Percentiles rank a stretch among this genome's conserved stretches.
Evolutionary conservation across 371 early-diverging fungal genomes (phyloP).

Genomic region (Mucor ambiguus): DNA sequence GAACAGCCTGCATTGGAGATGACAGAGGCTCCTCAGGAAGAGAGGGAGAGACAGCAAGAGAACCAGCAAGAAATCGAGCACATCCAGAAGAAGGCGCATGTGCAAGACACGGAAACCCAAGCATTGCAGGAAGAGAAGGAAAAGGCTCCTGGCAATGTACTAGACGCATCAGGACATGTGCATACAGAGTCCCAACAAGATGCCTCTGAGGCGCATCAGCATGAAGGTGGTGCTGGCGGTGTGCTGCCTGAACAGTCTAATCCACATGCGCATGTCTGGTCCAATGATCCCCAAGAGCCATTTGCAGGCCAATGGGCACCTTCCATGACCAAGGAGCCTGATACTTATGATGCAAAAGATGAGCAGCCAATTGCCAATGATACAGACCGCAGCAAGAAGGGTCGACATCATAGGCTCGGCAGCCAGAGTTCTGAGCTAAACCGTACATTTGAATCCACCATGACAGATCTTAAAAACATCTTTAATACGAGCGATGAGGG

Average conservation of each 20-base stretch:
- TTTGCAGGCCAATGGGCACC: slow-evolving; percentile 12
- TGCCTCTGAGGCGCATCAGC: background rate
- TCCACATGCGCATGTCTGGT: slow-evolving; percentile 18
- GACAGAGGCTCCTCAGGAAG: slow-evolving; percentile 7
- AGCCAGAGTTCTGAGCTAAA: slow-evolving; percentile 60
- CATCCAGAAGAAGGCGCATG: slow-evolving; percentile 13
- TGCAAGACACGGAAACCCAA: slow-evolving; percentile 4
- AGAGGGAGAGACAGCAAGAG: slow-evolving; percentile 13
- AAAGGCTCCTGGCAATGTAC: slow-evolving; percentile 21
- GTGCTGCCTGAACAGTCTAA: slow-evolving; percentile 10
- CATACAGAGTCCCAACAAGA: background rate
- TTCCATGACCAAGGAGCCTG: background rate
- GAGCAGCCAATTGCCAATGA: background rate
- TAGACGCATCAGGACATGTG: slow-evolving; percentile 22
- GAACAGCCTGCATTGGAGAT: background rate
- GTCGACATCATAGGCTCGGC: slow-evolving; percentile 62
- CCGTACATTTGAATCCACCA: slow-evolving; percentile 54
- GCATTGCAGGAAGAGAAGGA: background rate
- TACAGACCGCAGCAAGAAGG: background rate
- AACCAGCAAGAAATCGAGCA: slow-evolving; percentile 17
- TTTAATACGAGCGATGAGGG: slow-evolving; percentile 16
- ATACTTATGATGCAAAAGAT: background rate
- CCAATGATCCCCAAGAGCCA: slow-evolving; percentile 10
- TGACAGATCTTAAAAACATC: slow-evolving; percentile 17
- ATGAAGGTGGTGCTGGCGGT: background rate